phyloP scores from a whole-genome alignment of 116 monocot species.

The Iris pallida region DNA sequence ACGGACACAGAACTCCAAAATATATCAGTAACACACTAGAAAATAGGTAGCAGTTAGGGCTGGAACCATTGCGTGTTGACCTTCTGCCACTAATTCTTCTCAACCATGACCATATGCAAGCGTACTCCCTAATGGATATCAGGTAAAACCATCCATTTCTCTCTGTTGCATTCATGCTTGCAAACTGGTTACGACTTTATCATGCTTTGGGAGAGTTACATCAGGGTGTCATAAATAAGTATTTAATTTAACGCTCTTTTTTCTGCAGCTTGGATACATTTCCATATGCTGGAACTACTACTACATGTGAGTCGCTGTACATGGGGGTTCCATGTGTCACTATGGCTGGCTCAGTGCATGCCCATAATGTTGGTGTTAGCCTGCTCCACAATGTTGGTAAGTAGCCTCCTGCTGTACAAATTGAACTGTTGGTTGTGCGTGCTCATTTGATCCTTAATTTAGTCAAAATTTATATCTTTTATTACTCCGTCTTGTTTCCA shows the following conservation, averaged over 20 bases:
- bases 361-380: constrained; percentile 98
- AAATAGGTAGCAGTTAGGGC: constrained; percentile 75
- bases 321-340: constrained; percentile 99
- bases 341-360: constrained; percentile 91
- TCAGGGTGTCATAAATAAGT: too few relatives aligned
- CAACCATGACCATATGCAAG: constrained; percentile 98
- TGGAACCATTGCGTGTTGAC: constrained; percentile 88
- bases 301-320: constrained; percentile 94
- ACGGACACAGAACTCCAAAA: too few relatives aligned
- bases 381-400: constrained; percentile 88
- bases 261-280: constrained; percentile 90
- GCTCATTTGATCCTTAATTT: too few relatives aligned
- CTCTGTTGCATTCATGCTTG: too few relatives aligned
- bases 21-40: too few relatives aligned
- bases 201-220: too few relatives aligned
- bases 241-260: too few relatives aligned
- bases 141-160: constrained; percentile 34
- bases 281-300: constrained; percentile 98
- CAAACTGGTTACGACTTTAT: too few relatives aligned
- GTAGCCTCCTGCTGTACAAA: constrained; percentile 5
- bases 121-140: constrained; percentile 98
- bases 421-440: too few relatives aligned
- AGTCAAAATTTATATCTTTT: too few relatives aligned
- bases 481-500: too few relatives aligned
- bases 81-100: constrained; percentile 90